A percentile compares a stretch with the other conserved stretches of the same genome.
These are phyloP conservation scores for Phytophthora lateralis DNA, from an alignment of 352 stramenopile genomes.

Conservation along the genomic window DNA sequence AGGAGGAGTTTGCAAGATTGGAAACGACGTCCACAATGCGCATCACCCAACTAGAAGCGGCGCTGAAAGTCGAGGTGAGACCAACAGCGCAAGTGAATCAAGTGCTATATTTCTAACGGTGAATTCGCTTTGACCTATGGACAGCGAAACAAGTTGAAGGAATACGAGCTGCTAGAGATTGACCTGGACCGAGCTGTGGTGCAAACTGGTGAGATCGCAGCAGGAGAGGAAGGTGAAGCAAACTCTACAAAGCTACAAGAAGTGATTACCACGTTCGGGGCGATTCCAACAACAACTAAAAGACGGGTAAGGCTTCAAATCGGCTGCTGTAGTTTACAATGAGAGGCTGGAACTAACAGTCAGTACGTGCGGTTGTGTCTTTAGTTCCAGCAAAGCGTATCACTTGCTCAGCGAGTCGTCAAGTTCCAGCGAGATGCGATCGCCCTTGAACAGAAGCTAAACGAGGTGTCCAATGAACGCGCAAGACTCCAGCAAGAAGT, in stretches of 20 bases:
- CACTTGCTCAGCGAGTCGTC: slow-evolving; percentile 71
- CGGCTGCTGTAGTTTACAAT: neutral
- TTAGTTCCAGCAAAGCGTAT: slow-evolving; percentile 80
- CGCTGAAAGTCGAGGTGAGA: slow-evolving; percentile 59
- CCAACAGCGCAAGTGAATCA: neutral
- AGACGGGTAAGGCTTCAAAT: slow-evolving; percentile 46
- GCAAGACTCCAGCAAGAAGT: slow-evolving; percentile 34
- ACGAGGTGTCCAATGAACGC: slow-evolving; percentile 36
- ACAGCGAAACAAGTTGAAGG: slow-evolving; percentile 61
- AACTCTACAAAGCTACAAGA: slow-evolving; percentile 38
- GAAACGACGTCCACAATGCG: slow-evolving; percentile 66
- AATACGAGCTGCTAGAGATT: slow-evolving; percentile 79
- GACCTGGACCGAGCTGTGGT: slow-evolving; percentile 72
- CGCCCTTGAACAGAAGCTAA: slow-evolving; percentile 45
- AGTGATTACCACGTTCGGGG: slow-evolving; percentile 62
- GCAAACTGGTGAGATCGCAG: slow-evolving; percentile 57
- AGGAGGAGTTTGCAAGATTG: slow-evolving; percentile 74
- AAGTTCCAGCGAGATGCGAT: slow-evolving; percentile 65
- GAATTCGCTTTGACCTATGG: neutral
- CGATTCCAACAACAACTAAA: slow-evolving; percentile 70
- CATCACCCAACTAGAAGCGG: slow-evolving; percentile 61
- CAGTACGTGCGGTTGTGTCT: neutral
- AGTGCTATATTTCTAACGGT: neutral
- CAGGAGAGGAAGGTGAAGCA: neutral
- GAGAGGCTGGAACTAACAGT: neutral